Evolutionary conservation across 306 rosid genomes (phyloP).

Genomic region (Crotalaria pallida): DNA sequence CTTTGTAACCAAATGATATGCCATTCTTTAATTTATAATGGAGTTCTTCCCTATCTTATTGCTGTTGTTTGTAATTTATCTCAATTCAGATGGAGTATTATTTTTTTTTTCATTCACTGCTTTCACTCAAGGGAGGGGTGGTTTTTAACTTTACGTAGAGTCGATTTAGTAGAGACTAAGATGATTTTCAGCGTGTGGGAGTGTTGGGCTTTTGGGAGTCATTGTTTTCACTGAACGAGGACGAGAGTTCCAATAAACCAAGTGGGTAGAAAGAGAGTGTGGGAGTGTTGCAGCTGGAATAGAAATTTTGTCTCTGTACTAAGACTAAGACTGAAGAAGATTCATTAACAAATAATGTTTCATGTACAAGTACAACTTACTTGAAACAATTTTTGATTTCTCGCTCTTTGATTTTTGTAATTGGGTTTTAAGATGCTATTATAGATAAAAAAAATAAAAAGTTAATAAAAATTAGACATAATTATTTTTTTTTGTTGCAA

Average conservation of each 20-base stretch:
- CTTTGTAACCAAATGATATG: slow-evolving; percentile 21
- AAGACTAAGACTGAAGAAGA: slow-evolving; percentile 35
- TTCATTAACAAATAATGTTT: not conserved
- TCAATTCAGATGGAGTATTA: not conserved
- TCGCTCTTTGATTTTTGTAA: too few species aligned
- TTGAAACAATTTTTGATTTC: too few species aligned
- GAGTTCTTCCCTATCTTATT: slow-evolving; percentile 40
- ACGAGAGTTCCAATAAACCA: slow-evolving; percentile 91
- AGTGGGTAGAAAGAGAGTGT: slow-evolving; percentile 36
- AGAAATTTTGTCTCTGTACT: slow-evolving; percentile 64
- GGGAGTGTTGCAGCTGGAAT: slow-evolving; percentile 51
- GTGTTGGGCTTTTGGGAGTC: slow-evolving; percentile 97
- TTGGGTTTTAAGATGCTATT: too few species aligned
- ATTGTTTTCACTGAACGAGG: slow-evolving; percentile 66
- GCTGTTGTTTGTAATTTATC: not conserved
- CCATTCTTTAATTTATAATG: slow-evolving; percentile 15
- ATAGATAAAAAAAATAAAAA: too few species aligned
- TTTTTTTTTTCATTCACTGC: slow-evolving; percentile 1
- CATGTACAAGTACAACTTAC: too few species aligned
- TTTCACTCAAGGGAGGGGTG: slow-evolving; percentile 17
- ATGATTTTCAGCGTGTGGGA: slow-evolving; percentile 90
- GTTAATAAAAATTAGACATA: too few species aligned
- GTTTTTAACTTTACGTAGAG: slow-evolving; percentile 61
- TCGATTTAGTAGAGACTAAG: slow-evolving; percentile 52
- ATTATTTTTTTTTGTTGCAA: too few species aligned